Evolutionary conservation across 192 early-diverging fungal genomes (phyloP).

Genomic region (Rhizophagus clarus): DNA sequence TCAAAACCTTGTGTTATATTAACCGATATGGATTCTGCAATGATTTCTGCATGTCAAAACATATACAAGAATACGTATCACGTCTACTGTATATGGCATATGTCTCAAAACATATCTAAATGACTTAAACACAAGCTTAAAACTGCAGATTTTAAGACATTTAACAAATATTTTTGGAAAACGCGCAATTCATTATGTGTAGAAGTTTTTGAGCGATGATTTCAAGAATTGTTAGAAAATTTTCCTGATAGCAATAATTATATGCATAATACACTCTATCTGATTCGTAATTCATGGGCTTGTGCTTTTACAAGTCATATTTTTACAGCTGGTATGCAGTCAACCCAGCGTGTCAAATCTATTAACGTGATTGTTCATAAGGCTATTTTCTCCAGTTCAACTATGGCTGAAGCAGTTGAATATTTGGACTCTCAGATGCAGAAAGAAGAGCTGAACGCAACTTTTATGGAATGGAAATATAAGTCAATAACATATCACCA

Average conservation of each 20-base stretch:
- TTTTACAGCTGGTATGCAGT: conserved; percentile 30
- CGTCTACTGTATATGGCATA: not conserved
- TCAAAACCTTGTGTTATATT: not conserved
- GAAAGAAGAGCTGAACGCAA: not conserved
- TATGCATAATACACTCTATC: not conserved
- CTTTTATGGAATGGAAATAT: not conserved
- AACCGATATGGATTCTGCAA: conserved; percentile 7
- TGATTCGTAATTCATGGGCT: not conserved
- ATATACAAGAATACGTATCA: not conserved
- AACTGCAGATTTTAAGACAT: not conserved
- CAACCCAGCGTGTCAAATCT: conserved; percentile 16
- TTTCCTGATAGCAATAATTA: not conserved
- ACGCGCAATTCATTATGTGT: not conserved
- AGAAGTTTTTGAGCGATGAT: not conserved
- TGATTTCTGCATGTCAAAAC: not conserved
- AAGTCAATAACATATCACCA: not conserved
- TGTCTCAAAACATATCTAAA: not conserved
- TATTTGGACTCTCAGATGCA: not conserved
- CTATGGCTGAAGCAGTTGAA: not conserved
- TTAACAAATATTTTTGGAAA: not conserved
- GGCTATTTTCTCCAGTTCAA: not conserved
- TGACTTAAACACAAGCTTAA: not conserved
- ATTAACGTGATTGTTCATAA: conserved; percentile 11
- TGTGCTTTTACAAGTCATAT: not conserved
- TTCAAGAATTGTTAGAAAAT: not conserved